Conservation (phyloP, 495 filamentous ascomycete genomes). For the Talaromyces ruber region DNA sequence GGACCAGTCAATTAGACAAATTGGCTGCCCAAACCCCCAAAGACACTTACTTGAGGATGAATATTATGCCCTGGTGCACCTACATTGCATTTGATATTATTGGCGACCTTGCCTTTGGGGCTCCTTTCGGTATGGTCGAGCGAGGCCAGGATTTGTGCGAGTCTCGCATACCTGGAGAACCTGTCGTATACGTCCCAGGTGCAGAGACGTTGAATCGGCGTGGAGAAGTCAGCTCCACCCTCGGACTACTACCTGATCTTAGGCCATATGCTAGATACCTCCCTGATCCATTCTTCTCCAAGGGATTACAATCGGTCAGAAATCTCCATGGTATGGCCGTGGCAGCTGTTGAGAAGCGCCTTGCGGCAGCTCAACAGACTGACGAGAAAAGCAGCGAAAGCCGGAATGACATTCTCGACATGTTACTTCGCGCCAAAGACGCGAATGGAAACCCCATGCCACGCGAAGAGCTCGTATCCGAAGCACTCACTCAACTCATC, state of each 20-base stretch:
- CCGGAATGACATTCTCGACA: slow-evolving; percentile 64
- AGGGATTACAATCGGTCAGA: slow-evolving; percentile 26
- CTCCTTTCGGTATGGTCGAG: slow-evolving; percentile 32
- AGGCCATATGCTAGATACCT: slow-evolving; percentile 28
- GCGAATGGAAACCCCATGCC: slow-evolving; percentile 60
- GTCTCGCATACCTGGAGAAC: slow-evolving; percentile 21
- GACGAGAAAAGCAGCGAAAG: slow-evolving; percentile 13
- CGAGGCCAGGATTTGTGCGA: slow-evolving; percentile 39
- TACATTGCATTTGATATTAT: slow-evolving; percentile 63
- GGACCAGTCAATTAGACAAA: slow-evolving; percentile 58
- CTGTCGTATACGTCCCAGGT: slow-evolving; percentile 23
- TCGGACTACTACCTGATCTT: slow-evolving; percentile 25
- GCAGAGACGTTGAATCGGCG: slow-evolving; percentile 30
- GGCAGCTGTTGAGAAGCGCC: slow-evolving; percentile 58
- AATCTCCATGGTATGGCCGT: slow-evolving; percentile 47
- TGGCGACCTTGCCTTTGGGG: slow-evolving; percentile 23
- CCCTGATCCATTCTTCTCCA: slow-evolving; percentile 30
- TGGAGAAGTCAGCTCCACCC: slow-evolving; percentile 28
- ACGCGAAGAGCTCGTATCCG: slow-evolving; percentile 63
- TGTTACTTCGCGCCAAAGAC: slow-evolving; percentile 69
- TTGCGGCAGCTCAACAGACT: slow-evolving; percentile 42
- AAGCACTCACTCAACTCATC: slow-evolving; percentile 74
- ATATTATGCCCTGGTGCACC: slow-evolving; percentile 77
- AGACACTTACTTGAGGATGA: slow-evolving; percentile 41
- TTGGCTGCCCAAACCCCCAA: slow-evolving; percentile 20